A percentile compares a stretch with the other conserved stretches of the same genome.
Conservation (phyloP, 805 yeast genomes). For the Hanseniaspora lindneri region DNA sequence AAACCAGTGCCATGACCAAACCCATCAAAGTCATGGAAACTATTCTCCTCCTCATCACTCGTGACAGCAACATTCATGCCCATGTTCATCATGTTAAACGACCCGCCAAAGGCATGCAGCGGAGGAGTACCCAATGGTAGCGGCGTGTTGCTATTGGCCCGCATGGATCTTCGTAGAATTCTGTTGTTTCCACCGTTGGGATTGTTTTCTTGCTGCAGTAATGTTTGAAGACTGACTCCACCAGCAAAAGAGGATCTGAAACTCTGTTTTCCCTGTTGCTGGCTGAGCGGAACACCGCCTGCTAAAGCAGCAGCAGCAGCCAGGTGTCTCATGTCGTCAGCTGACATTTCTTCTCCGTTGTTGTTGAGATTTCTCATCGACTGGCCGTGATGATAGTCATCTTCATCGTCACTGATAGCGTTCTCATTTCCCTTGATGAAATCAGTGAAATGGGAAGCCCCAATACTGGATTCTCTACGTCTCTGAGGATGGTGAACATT, state of each 20-base stretch:
- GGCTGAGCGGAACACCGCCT: constrained; percentile 15
- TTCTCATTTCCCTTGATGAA: constrained; percentile 13
- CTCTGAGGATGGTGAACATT: neutral
- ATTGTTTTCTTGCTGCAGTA: constrained; percentile 9
- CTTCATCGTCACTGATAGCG: constrained; percentile 16
- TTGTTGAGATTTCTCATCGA: neutral
- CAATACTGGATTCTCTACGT: constrained; percentile 2
- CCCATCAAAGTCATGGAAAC: constrained; percentile 8
- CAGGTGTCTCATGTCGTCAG: constrained; percentile 17
- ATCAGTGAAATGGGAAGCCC: constrained; percentile 13
- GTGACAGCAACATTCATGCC: constrained; percentile 13
- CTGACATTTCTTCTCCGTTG: constrained; percentile 6
- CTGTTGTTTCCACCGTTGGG: neutral
- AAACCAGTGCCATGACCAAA: constrained; percentile 1
- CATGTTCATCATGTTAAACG: constrained; percentile 15
- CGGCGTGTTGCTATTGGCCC: constrained; percentile 15
- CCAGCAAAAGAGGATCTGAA: constrained; percentile 14
- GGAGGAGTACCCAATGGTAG: constrained; percentile 15
- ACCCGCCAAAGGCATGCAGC: constrained; percentile 14
- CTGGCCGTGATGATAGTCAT: constrained; percentile 8
- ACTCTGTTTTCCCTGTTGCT: constrained; percentile 12
- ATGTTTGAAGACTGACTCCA: constrained; percentile 12
- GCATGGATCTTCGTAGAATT: constrained; percentile 12
- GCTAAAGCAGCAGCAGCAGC: constrained; percentile 20
- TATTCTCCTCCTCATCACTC: constrained; percentile 14